Evolutionary conservation across 139 green algal species (phyloP), one percentile per base, ranked within the genome.

Genomic region (Penium margaritaceum): DNA sequence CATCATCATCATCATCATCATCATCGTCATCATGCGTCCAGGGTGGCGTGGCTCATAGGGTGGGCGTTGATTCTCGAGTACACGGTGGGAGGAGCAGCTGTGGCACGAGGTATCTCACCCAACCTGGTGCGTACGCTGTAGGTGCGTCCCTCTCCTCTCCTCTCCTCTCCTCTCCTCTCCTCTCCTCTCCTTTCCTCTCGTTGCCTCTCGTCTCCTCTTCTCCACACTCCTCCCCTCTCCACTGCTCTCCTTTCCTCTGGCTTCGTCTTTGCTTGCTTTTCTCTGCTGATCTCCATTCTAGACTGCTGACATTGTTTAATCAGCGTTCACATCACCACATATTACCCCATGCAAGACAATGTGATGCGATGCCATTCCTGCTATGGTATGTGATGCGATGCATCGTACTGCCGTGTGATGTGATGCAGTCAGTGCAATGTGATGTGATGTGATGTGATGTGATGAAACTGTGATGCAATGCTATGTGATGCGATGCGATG

Each of bases 41-140:
- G 60, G 35, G 53, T 77, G 51, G 74, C 74, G 12, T 81, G 74
- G 74, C 54, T 81, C 2, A 55, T 81, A 14, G 74, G 74, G 41
- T 81, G 74, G 74, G 57, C 47, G 5, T 55, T 81, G 17, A 81
- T 79, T 78, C 69, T 81, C 1, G 74, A 81, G 70, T 81, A 81
- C 19, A 39, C 27, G 3, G 71, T 81, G 19, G 72, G 74, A 72
- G 74, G 62, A 1, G 36, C 68, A 19, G 74, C 71, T 15, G 74
- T 81, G 43, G 74, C 74, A 17, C 32, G 74, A 3, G 74, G 74
- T 12, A 63, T 81, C n/a, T 39, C 54, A n/a, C 68, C 70, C 1
- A 80, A 81, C 46, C 43, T 81, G 17, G 74, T 79, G 41, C 41
- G 7, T 51, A 12, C 41, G 12, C 12, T 34, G 2, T 60, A 21